These are phyloP conservation scores for Umbelopsis vinacea DNA, from an alignment of 192 early-diverging fungal species.

Conservation along the genomic window DNA sequence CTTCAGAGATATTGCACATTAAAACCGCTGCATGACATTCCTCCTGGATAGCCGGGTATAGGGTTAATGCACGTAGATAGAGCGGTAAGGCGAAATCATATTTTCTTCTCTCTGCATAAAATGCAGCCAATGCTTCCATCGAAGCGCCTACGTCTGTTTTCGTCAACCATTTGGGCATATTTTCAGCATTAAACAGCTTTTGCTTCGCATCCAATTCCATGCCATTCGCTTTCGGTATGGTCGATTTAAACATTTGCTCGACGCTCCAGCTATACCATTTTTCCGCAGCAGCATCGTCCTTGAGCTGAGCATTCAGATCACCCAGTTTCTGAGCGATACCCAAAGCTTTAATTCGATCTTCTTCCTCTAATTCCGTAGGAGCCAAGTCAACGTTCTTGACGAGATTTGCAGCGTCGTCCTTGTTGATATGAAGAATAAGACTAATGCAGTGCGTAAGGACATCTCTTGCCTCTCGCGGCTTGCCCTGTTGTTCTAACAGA, in stretches of 20 bases:
- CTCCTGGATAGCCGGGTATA: conserved; percentile 39
- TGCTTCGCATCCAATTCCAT: conserved; percentile 31
- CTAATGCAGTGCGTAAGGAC: conserved; percentile 29
- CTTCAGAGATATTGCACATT: conserved; percentile 65
- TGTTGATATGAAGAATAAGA: background rate
- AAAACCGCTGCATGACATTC: conserved; percentile 57
- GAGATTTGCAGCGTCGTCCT: background rate
- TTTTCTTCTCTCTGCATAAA: conserved; percentile 54
- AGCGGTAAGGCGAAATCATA: conserved; percentile 61
- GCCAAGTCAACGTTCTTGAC: background rate
- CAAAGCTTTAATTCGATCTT: conserved; percentile 47
- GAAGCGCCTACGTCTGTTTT: conserved; percentile 56
- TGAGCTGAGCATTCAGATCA: conserved; percentile 46
- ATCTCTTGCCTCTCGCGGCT: conserved; percentile 50
- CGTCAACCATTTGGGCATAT: conserved; percentile 59
- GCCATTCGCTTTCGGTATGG: background rate
- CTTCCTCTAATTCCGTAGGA: conserved; percentile 30
- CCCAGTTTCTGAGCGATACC: conserved; percentile 62
- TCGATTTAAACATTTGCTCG: conserved; percentile 51
- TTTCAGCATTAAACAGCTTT: conserved; percentile 47
- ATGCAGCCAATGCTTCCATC: conserved; percentile 56
- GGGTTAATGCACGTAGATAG: conserved; percentile 54
- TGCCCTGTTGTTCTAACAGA: conserved; percentile 49
- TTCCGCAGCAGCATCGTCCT: conserved; percentile 55
- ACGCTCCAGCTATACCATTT: conserved; percentile 62